Conservation (phyloP, 139 green algal species). For the Astrephomene gubernaculifera region DNA sequence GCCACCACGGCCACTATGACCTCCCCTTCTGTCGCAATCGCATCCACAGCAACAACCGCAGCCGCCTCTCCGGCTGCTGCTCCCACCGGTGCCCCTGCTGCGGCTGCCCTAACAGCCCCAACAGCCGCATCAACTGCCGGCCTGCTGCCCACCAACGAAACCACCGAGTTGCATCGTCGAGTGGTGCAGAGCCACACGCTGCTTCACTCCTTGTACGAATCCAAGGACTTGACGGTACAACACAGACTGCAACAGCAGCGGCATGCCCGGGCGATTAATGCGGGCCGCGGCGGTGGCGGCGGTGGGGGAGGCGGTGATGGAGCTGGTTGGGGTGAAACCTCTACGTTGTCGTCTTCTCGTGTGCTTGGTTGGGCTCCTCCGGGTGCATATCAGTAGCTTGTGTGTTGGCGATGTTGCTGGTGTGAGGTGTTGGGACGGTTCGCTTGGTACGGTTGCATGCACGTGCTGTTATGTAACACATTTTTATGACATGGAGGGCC, state of each 20-base stretch:
- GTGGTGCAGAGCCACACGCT: slow-evolving; percentile 57
- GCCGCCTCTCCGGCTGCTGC: too few species aligned
- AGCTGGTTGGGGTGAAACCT: too few species aligned
- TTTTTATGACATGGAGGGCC: too few species aligned
- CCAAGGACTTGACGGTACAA: slow-evolving; percentile 53
- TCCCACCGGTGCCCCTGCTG: neutral
- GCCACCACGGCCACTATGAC: too few species aligned
- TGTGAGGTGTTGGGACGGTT: too few species aligned
- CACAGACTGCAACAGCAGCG: slow-evolving; percentile 45
- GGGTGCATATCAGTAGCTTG: neutral
- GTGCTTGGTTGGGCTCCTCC: neutral
- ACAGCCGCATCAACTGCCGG: neutral
- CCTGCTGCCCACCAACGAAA: slow-evolving; percentile 51
- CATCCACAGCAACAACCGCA: too few species aligned
- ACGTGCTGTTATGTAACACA: too few species aligned
- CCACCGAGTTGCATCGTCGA: slow-evolving; percentile 31
- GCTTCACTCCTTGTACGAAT: slow-evolving; percentile 70
- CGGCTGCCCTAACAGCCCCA: neutral
- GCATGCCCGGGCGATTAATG: neutral
- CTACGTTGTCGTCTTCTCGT: too few species aligned
- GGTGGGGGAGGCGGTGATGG: neutral
- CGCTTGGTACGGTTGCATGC: too few species aligned
- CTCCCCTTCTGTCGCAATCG: too few species aligned
- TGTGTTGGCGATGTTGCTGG: too few species aligned
- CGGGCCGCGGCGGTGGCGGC: neutral